Evolutionary conservation across 257 asterid genomes (phyloP).

Genomic region (Voacanga thouarsii): DNA sequence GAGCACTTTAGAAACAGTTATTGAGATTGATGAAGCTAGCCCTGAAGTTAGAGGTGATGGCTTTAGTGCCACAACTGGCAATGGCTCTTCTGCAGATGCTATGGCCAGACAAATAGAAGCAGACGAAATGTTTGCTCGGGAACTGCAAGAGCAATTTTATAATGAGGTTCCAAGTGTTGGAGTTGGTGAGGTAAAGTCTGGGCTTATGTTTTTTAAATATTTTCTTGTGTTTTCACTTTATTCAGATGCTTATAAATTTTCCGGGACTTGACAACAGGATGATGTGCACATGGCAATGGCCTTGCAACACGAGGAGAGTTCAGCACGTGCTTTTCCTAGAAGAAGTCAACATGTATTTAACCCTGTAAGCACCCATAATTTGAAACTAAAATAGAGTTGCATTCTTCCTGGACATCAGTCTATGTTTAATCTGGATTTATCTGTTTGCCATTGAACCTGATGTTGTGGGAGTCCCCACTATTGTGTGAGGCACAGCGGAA

Average conservation of each 20-base stretch:
- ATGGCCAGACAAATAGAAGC: constrained; percentile 82
- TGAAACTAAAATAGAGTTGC: background rate
- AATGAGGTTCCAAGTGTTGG: constrained; percentile 57
- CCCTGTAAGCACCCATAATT: constrained; percentile 32
- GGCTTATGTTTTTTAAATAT: background rate
- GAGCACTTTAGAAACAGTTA: constrained; percentile 32
- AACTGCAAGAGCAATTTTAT: constrained; percentile 88
- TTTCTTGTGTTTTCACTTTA: constrained; percentile 5
- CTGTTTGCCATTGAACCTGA: background rate
- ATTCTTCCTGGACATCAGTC: background rate
- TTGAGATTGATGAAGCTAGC: constrained; percentile 54
- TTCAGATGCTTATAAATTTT: constrained; percentile 14
- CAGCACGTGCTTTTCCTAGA: constrained; percentile 30
- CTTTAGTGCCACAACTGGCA: constrained; percentile 17
- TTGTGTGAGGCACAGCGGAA: background rate
- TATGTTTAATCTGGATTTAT: background rate
- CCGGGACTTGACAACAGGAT: constrained; percentile 38
- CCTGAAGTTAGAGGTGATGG: constrained; percentile 40
- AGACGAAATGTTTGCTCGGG: constrained; percentile 84
- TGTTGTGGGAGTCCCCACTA: background rate
- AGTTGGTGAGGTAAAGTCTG: constrained; percentile 47
- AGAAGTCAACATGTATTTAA: constrained; percentile 33
- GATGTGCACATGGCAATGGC: constrained; percentile 53
- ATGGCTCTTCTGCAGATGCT: constrained; percentile 32
- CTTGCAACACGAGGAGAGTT: constrained; percentile 50